Percentiles rank a stretch among this genome's conserved stretches.
Evolutionary conservation across 1,284 basidiomycete species (phyloP).

Genomic region (Blastosporella zonata): DNA sequence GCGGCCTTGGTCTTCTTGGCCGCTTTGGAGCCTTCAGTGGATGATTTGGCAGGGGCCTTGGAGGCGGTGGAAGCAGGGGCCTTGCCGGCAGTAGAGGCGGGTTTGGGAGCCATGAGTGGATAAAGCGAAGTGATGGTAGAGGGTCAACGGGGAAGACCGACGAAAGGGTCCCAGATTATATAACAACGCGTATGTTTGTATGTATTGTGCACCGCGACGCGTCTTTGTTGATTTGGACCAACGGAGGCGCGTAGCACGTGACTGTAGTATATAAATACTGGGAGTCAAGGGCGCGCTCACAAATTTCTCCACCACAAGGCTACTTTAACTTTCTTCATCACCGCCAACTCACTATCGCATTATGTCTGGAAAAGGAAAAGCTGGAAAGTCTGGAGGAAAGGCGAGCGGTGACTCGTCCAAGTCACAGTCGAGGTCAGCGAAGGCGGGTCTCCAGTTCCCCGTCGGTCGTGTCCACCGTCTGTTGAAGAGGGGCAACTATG

Average conservation of each 20-base stretch:
- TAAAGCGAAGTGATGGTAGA: conserved; percentile 11
- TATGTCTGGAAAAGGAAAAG: conserved; percentile 53
- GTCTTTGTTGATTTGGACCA: conserved; percentile 34
- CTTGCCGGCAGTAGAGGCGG: conserved; percentile 77
- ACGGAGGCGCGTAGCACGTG: conserved; percentile 21
- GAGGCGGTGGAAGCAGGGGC: conserved; percentile 73
- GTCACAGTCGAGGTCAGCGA: conserved; percentile 74
- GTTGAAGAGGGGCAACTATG: conserved; percentile 84
- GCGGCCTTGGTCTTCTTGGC: conserved; percentile 63
- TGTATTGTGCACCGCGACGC: conserved; percentile 41
- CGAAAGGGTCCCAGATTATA: conserved; percentile 32
- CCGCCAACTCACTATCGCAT: conserved; percentile 2
- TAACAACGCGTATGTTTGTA: conserved; percentile 39
- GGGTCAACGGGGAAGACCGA: conserved; percentile 23
- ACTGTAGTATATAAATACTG: conserved; percentile 14
- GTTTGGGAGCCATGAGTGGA: conserved; percentile 64
- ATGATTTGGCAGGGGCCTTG: conserved; percentile 69
- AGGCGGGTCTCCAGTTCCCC: conserved; percentile 83
- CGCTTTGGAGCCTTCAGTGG: conserved; percentile 63
- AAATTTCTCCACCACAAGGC: conserved; percentile 9
- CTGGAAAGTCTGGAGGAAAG: conserved; percentile 61
- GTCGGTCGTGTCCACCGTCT: conserved; percentile 91
- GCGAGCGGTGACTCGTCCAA: conserved; percentile 47
- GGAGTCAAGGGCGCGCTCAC: conserved; percentile 1
- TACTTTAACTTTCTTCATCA: conserved; percentile 17